Evolutionary conservation across 2,329 filamentous ascomycete species (phyloP).

Genomic region (Aureobasidium sp.): DNA sequence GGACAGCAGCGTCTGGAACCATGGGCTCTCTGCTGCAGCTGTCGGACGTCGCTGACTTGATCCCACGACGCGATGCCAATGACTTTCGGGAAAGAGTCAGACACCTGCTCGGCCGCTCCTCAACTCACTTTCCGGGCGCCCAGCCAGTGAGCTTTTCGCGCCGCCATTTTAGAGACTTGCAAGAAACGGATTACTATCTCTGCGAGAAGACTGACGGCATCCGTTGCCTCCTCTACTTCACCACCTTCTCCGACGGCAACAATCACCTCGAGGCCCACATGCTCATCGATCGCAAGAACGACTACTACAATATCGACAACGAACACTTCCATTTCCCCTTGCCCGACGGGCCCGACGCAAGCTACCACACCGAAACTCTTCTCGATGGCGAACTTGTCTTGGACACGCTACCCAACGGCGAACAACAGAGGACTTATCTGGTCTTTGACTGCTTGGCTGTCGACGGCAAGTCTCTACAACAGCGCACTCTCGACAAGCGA

Average conservation of each 20-base stretch:
- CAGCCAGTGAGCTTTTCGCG: constrained; percentile 90
- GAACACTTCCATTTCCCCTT: constrained; percentile 72
- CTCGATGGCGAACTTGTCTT: constrained; percentile 91
- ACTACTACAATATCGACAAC: constrained; percentile 78
- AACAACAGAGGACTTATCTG: constrained; percentile 68
- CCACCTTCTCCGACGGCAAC: constrained; percentile 44
- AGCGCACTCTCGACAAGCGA: constrained; percentile 77
- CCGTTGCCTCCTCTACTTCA: constrained; percentile 88
- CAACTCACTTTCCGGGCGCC: constrained; percentile 71
- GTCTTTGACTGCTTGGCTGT: constrained; percentile 90
- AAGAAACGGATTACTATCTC: constrained; percentile 83
- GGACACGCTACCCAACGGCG: constrained; percentile 64
- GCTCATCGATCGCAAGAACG: constrained; percentile 95
- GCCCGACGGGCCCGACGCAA: constrained; percentile 49
- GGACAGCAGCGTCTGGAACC: neutral
- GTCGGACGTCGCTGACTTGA: constrained; percentile 20
- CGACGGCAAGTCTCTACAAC: constrained; percentile 68
- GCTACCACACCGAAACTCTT: constrained; percentile 73
- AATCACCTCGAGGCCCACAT: constrained; percentile 62
- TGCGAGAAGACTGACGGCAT: constrained; percentile 98
- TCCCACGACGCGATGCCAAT: constrained; percentile 22
- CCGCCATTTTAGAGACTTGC: constrained; percentile 74
- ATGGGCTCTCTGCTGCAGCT: constrained; percentile 26
- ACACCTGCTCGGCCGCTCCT: constrained; percentile 62
- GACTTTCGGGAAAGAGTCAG: constrained; percentile 26